Evolutionary conservation across 2,329 filamentous ascomycete species (phyloP), one percentile per base, ranked within the genome.

Genomic region (Colletotrichum orchidophilum): DNA sequence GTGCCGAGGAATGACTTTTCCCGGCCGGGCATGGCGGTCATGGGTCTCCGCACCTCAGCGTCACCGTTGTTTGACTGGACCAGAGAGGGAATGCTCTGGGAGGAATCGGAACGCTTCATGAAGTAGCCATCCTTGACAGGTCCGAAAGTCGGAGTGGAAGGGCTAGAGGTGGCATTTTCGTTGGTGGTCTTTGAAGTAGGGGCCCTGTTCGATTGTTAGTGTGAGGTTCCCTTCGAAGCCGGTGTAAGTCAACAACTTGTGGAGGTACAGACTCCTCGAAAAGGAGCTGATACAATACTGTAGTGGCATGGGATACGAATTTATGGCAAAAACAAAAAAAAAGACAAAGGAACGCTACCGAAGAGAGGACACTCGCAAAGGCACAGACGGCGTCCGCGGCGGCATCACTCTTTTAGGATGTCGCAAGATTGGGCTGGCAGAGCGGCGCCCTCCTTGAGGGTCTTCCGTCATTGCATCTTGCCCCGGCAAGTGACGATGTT

Each of bases 401-500:
- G 63, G 29, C 57, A 62, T 13, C 35, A 58, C 49, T 67, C 63
- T 71, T 71, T 53, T 67, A 62, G 68, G 63, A 52, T 71, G 68
- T 57, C 68, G 39, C 68, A 52, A 27, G 57, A 63, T 35, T 39
- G 63, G 55, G 13, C 63, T 21, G 24, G 67, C 27, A 58, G 63
- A 67, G 27, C 50, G 39, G 35, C 39, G 39, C 68, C 68, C 68
- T 71, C 68, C 68, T 71, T 71, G 68, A 71, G 68, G 63, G 68
- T 8, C 39, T 3, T 33, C 64, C 24, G 39, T 27, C 63, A 59
- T 62, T 42, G 63, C 63, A 62, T 67, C 24, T 26, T 46, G 49
- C 13, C 29, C 29, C 27, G 39, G 31, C 68, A 63, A 67, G 68
- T 63, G 33, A 31, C 33, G 50, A 71, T 67, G 33, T 7, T 58